Conservation (phyloP, 2,329 filamentous ascomycete genomes). For the Nannizziopsis arthrosporioides region DNA sequence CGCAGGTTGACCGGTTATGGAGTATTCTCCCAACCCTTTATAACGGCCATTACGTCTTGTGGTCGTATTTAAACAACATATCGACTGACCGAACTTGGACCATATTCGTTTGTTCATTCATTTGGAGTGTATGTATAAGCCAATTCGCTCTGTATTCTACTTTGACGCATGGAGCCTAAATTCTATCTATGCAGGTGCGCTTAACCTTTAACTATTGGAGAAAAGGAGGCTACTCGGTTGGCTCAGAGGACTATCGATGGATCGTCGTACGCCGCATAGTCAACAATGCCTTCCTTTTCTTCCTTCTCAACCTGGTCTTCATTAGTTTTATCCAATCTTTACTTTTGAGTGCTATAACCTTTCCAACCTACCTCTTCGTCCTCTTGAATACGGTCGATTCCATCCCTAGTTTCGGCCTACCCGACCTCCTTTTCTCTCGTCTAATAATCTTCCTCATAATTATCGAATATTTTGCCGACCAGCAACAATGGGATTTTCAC, state of each 20-base stretch:
- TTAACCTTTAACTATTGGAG: slow-evolving; percentile 96
- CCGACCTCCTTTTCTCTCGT: slow-evolving; percentile 49
- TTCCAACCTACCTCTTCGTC: slow-evolving; percentile 68
- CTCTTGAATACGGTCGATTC: slow-evolving; percentile 55
- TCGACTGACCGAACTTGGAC: slow-evolving; percentile 60
- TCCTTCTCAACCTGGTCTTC: slow-evolving; percentile 79
- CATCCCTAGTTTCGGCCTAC: slow-evolving; percentile 42
- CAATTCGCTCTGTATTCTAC: neutral
- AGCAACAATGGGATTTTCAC: slow-evolving; percentile 89
- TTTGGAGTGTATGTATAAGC: slow-evolving; percentile 62
- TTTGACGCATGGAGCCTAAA: neutral
- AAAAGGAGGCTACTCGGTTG: slow-evolving; percentile 77
- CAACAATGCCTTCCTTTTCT: slow-evolving; percentile 62
- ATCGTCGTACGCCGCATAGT: slow-evolving; percentile 57
- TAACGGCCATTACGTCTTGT: slow-evolving; percentile 71
- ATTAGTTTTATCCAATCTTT: slow-evolving; percentile 75
- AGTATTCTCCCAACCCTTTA: slow-evolving; percentile 80
- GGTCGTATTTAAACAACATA: slow-evolving; percentile 64
- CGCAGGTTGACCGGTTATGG: slow-evolving; percentile 92
- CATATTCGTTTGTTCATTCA: slow-evolving; percentile 53
- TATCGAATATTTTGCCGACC: slow-evolving; percentile 72
- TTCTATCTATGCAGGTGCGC: slow-evolving; percentile 43
- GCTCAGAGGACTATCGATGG: slow-evolving; percentile 95
- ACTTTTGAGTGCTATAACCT: slow-evolving; percentile 64
- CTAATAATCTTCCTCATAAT: slow-evolving; percentile 46